A percentile compares a stretch with the other conserved stretches of the same genome.
Evolutionary conservation across 768 basidiomycete species (phyloP).

Genomic region (Hemileccinum impolitum): DNA sequence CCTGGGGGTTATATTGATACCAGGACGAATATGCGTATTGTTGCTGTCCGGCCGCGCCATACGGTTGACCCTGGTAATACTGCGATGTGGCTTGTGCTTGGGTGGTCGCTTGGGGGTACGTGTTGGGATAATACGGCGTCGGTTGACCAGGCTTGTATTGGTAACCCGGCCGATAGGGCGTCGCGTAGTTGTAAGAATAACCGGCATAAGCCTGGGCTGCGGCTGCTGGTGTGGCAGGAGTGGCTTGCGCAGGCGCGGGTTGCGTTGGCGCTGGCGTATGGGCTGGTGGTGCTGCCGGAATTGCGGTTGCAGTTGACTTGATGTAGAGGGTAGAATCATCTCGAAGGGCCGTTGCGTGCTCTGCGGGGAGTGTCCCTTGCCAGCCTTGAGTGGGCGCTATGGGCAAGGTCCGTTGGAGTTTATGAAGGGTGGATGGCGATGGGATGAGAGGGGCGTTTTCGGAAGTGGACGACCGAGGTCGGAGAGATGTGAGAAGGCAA

Average conservation of each 20-base stretch:
- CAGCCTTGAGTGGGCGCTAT: conserved; percentile 59
- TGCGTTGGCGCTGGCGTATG: conserved; percentile 33
- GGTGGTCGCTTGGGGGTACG: conserved; percentile 24
- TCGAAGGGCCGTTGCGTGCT: conserved; percentile 56
- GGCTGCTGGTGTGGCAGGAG: conserved; percentile 23
- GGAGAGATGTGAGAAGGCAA: conserved; percentile 61
- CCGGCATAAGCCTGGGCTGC: conserved; percentile 28
- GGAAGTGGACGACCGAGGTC: conserved; percentile 54
- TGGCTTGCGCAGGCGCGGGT: conserved; percentile 20
- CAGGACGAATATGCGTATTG: conserved; percentile 43
- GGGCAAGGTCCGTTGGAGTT: conserved; percentile 68
- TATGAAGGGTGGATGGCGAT: conserved; percentile 60
- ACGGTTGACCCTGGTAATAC: conserved; percentile 37
- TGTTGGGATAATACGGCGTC: conserved; percentile 30
- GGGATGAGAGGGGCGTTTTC: conserved; percentile 53
- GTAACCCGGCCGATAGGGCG: conserved; percentile 31
- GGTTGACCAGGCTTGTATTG: conserved; percentile 39
- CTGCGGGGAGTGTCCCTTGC: conserved; percentile 67
- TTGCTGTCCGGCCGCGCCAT: conserved; percentile 34
- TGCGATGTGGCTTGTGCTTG: conserved; percentile 31
- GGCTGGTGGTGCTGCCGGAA: conserved; percentile 33
- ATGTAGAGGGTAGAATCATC: conserved; percentile 76
- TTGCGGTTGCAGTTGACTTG: conserved; percentile 39
- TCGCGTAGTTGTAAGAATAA: conserved; percentile 37
- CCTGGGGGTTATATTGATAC: conserved; percentile 41